Conservation (phyloP, 805 yeast species). For the Candida arabinofermentans region DNA sequence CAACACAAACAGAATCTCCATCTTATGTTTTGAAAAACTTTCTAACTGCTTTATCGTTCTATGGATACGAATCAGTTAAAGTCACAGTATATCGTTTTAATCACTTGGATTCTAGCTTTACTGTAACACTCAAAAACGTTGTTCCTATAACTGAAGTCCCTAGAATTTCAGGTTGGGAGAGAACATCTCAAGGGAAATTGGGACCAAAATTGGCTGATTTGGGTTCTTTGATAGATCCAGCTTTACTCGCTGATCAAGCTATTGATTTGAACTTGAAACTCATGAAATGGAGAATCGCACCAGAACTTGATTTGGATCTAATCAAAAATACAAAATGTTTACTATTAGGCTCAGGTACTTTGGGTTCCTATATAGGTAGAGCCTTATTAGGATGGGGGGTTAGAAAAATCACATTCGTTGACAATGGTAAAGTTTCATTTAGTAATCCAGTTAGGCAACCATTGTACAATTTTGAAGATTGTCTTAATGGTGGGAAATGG, state of each 20-base stretch:
- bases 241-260: slow-evolving; percentile 82
- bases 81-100: slow-evolving; percentile 38
- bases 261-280: slow-evolving; percentile 85
- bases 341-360: slow-evolving; percentile 92
- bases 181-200: slow-evolving; percentile 65
- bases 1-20: slow-evolving; percentile 13
- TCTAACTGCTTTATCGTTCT: slow-evolving; percentile 26
- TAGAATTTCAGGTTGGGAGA: slow-evolving; percentile 84
- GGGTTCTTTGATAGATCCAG: slow-evolving; percentile 76
- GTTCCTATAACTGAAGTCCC: slow-evolving; percentile 23
- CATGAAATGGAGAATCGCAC: slow-evolving; percentile 96
- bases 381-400: slow-evolving; percentile 95
- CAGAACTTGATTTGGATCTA: slow-evolving; percentile 66
- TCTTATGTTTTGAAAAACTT: slow-evolving; percentile 25
- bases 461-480: slow-evolving; percentile 75
- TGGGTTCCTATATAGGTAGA: slow-evolving; percentile 89
- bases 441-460: slow-evolving; percentile 97
- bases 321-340: slow-evolving; percentile 61
- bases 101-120: slow-evolving; percentile 25
- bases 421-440: slow-evolving; percentile 82
- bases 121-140: slow-evolving; percentile 20
- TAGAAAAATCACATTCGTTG: slow-evolving; percentile 78
- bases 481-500: slow-evolving; percentile 65
- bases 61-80: slow-evolving; percentile 32
- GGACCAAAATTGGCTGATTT: slow-evolving; percentile 83